These are phyloP conservation scores for Rhodotorula sp. DNA, from an alignment of 1,284 basidiomycete species.

Conservation along the genomic window DNA sequence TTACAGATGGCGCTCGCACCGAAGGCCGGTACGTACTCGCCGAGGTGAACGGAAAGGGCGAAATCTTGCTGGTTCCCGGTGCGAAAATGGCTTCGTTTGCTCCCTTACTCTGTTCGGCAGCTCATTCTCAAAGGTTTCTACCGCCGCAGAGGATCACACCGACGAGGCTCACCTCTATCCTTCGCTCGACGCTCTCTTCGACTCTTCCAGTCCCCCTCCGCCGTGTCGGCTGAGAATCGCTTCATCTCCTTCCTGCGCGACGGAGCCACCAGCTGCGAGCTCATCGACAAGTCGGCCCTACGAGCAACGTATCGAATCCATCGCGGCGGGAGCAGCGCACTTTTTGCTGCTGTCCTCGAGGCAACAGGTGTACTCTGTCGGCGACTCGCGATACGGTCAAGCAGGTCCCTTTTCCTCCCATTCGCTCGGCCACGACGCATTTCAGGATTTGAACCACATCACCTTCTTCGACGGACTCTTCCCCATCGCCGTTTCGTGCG, in stretches of 20 bases:
- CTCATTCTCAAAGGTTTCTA: not conserved
- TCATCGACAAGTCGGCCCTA: not conserved
- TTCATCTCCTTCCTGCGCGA: too few species aligned
- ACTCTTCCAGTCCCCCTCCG: not conserved
- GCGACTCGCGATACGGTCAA: constrained; percentile 33
- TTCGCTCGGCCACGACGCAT: accelerated
- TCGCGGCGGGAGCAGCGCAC: constrained; percentile 27
- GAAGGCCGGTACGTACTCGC: not conserved
- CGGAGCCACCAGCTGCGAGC: not conserved
- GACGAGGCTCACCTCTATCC: not conserved
- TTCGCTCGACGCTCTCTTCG: constrained; percentile 3
- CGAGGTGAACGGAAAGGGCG: constrained; percentile 22
- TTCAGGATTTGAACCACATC: not conserved
- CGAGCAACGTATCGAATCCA: constrained; percentile 1
- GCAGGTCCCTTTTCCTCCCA: constrained; percentile 3
- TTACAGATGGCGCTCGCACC: not conserved
- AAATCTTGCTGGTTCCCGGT: constrained; percentile 16
- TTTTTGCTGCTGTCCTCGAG: constrained; percentile 22
- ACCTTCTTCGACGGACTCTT: constrained; percentile 25
- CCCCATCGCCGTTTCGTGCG: constrained; percentile 4
- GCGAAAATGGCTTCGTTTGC: not conserved
- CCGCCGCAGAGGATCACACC: not conserved
- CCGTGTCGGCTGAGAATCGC: not conserved
- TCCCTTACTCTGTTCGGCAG: not conserved
- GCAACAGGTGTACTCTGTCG: constrained; percentile 7